These are phyloP conservation scores for Eutrema yunnanense DNA, from an alignment of 345 rosid species.

Conservation along the genomic window DNA sequence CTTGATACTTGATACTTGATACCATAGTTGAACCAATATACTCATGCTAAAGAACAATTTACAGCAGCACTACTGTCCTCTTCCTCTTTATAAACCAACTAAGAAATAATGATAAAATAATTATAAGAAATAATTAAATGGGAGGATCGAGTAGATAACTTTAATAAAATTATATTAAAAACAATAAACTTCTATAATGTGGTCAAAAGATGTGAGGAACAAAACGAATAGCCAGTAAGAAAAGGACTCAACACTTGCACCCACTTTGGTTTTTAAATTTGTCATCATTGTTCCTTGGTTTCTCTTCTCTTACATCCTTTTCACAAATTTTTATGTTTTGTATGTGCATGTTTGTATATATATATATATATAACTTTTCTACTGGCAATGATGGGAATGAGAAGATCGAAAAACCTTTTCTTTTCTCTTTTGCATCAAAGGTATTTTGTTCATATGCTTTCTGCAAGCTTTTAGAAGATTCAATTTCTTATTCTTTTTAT, in stretches of 20 bases:
- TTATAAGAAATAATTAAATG: background rate
- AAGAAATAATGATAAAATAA: background rate
- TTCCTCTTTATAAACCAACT: background rate
- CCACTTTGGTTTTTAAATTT: constrained; percentile 24
- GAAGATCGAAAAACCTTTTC: constrained; percentile 20
- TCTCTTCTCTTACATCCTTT: constrained; percentile 1
- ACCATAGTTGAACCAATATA: background rate
- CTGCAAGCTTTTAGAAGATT: constrained; percentile 41
- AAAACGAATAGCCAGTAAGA: constrained; percentile 1
- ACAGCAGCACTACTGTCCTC: background rate
- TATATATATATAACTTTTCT: background rate
- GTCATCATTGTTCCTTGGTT: constrained; percentile 33
- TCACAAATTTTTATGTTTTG: background rate
- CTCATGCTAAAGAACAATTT: background rate
- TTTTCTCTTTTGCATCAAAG: constrained; percentile 32
- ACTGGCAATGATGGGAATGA: constrained; percentile 37
- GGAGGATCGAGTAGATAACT: background rate
- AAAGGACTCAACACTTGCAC: constrained; percentile 34
- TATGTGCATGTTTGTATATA: constrained; percentile 1
- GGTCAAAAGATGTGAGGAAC: constrained; percentile 7
- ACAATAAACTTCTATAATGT: background rate
- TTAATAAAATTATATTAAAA: background rate
- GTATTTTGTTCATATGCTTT: constrained; percentile 2
- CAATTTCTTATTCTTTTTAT: constrained; percentile 29
- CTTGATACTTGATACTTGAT: background rate